Conservation (phyloP, 345 rosid species). For the Dovyalis caffra region DNA sequence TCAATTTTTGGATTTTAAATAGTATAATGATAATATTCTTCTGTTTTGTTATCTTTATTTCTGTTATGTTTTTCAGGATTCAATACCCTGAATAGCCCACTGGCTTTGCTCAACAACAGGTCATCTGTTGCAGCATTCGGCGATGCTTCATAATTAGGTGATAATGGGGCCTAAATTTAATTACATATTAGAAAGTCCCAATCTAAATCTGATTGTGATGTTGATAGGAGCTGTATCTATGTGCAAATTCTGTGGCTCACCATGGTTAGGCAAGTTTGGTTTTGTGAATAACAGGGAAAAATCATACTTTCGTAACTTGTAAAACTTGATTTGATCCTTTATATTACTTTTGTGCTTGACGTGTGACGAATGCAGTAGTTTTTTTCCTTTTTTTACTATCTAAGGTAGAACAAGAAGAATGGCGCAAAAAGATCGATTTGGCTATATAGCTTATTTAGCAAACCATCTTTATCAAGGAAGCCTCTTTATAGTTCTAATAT, state of each 20-base stretch:
- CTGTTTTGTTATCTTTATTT: neutral
- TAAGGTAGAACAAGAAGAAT: neutral
- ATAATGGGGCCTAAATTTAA: slow-evolving; percentile 7
- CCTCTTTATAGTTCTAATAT: neutral
- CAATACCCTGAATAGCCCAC: neutral
- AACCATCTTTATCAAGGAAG: neutral
- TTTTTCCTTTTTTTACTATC: neutral
- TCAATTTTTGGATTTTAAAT: no score
- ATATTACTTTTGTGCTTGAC: no score
- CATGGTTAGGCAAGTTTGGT: no score
- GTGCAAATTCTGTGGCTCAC: no score
- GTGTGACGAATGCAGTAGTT: neutral
- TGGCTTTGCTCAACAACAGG: no score
- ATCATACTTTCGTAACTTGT: neutral
- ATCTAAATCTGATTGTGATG: neutral
- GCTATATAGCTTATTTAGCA: neutral
- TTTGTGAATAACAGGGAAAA: neutral
- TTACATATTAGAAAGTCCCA: neutral
- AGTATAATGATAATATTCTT: no score
- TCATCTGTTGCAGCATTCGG: neutral
- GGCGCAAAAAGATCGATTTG: neutral
- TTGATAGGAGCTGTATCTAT: slow-evolving; percentile 6
- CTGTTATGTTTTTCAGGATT: neutral
- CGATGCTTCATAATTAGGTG: neutral
- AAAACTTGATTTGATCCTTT: no score